Evolutionary conservation across 495 filamentous ascomycete species (phyloP).

Genomic region (Elasticomyces elasticus): DNA sequence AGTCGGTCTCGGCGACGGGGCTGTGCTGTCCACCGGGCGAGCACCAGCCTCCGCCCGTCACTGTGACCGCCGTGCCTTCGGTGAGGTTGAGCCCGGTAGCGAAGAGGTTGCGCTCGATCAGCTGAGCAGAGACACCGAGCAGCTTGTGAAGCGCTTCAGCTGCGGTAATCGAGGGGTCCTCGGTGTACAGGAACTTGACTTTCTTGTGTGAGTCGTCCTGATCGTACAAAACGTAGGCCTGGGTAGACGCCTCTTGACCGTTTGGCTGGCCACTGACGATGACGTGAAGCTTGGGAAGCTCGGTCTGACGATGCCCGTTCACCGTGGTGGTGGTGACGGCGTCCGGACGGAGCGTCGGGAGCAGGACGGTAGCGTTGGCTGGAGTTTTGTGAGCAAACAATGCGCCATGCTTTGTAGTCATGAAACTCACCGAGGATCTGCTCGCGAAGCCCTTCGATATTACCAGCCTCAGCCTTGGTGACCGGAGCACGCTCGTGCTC

Average conservation of each 20-base stretch:
- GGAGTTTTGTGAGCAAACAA: background rate
- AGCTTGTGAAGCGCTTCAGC: conserved; percentile 2
- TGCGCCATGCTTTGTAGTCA: background rate
- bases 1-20: background rate
- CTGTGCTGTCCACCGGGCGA: background rate
- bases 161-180: background rate
- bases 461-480: background rate
- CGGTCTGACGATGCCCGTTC: background rate
- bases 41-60: background rate
- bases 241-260: background rate
- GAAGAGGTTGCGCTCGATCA: background rate
- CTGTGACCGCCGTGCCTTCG: background rate
- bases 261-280: background rate
- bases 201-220: background rate
- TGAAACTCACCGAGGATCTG: conserved; percentile 2
- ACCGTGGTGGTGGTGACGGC: background rate
- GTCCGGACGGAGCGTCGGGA: background rate
- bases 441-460: background rate
- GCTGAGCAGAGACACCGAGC: background rate
- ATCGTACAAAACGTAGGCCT: background rate
- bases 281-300: background rate
- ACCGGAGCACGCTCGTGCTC: background rate
- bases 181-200: background rate
- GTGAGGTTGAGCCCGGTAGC: background rate
- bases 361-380: conserved; percentile 2